Percentiles rank a stretch among this genome's conserved stretches.
These are phyloP conservation scores for Penicillium brevicompactum DNA, from an alignment of 2,329 filamentous ascomycete species.

Conservation along the genomic window DNA sequence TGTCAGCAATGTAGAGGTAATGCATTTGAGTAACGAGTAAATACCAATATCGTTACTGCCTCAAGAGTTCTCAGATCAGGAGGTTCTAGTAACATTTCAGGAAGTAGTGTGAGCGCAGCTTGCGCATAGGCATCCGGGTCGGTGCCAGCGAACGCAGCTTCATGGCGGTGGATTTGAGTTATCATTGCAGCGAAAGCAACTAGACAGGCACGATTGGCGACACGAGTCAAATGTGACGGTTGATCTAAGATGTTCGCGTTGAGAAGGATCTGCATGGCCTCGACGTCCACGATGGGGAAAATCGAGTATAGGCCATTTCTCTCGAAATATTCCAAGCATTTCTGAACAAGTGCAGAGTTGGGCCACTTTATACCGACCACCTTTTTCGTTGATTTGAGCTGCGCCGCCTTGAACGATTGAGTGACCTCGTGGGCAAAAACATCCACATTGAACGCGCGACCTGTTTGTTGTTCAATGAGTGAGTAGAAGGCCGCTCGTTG, in stretches of 20 bases:
- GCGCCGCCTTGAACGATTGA: conserved; percentile 11
- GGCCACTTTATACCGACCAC: conserved; percentile 22
- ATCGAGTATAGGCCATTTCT: conserved; percentile 26
- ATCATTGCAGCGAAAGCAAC: conserved; percentile 27
- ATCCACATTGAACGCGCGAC: conserved; percentile 22
- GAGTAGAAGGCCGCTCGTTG: conserved; percentile 21
- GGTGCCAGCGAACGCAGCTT: conserved; percentile 19
- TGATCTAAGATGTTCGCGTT: conserved; percentile 15
- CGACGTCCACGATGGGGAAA: conserved; percentile 24
- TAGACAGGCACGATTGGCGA: conserved; percentile 20
- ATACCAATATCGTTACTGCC: conserved; percentile 23
- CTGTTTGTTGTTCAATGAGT: conserved; percentile 17
- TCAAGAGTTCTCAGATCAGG: conserved; percentile 21
- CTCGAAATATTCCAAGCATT: conserved; percentile 22
- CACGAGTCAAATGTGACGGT: conserved; percentile 8
- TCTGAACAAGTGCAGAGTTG: conserved; percentile 11
- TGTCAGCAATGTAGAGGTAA: not conserved
- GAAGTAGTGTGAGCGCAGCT: conserved; percentile 22
- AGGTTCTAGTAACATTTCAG: conserved; percentile 23
- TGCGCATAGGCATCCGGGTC: conserved; percentile 27
- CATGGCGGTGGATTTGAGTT: conserved; percentile 25
- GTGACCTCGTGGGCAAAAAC: conserved; percentile 18
- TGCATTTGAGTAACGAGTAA: not conserved
- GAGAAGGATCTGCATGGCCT: conserved; percentile 17
- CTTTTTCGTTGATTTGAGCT: conserved; percentile 5